These are phyloP conservation scores for Adenanthera pavonina DNA, from an alignment of 306 rosid species.

Conservation along the genomic window DNA sequence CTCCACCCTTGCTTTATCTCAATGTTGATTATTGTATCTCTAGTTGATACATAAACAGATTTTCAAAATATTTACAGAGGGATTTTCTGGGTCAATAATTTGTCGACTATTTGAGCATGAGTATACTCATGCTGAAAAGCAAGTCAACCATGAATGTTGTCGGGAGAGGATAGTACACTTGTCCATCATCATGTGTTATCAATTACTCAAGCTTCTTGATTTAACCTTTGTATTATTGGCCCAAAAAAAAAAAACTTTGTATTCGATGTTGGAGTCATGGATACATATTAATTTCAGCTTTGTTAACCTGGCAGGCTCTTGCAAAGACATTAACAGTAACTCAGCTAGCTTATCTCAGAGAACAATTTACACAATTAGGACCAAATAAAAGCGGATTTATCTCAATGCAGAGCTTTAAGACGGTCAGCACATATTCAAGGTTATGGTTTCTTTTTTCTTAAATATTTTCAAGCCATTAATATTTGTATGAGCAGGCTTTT, in stretches of 20 bases:
- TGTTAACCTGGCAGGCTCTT: constrained; percentile 53
- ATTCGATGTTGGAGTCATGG: neutral
- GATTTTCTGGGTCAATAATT: neutral
- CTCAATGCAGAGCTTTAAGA: constrained; percentile 68
- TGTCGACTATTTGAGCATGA: constrained; percentile 2
- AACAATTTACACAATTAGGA: constrained; percentile 56
- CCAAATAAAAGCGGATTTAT: constrained; percentile 65
- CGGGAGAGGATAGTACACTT: neutral
- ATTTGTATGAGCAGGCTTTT: constrained; percentile 48
- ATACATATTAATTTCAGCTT: neutral
- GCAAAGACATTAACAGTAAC: constrained; percentile 60
- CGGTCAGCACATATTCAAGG: constrained; percentile 40
- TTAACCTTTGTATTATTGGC: too few species aligned
- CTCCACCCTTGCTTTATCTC: constrained; percentile 2
- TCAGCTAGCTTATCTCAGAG: constrained; percentile 59
- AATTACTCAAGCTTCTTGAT: constrained; percentile 17
- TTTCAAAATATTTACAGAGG: constrained; percentile 3
- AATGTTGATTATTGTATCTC: constrained; percentile 5
- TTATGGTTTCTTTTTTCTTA: neutral
- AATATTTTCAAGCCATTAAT: constrained; percentile 11
- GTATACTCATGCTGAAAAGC: neutral
- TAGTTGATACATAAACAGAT: constrained; percentile 11
- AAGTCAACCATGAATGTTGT: neutral
- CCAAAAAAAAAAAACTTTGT: too few species aligned
- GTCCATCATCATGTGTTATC: neutral